A percentile compares a stretch with the other conserved stretches of the same genome.
phyloP scores from a whole-genome alignment of 2,329 filamentous ascomycete species.

The Venturiaceae sp. region DNA sequence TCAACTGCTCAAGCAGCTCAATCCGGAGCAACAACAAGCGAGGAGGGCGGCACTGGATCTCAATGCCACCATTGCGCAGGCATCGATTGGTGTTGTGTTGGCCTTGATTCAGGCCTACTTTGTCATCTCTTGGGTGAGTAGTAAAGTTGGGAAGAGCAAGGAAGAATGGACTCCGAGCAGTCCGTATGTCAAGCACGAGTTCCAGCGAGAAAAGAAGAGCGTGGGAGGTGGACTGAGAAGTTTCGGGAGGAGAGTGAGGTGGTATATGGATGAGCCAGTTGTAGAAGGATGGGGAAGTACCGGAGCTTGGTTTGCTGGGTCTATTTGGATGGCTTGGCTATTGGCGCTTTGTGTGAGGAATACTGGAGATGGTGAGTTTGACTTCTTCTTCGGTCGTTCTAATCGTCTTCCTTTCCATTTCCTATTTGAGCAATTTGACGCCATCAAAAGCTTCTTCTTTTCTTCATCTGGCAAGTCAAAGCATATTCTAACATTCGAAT shows the following conservation, averaged over 20 bases:
- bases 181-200: slow-evolving; percentile 25
- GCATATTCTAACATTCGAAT: neutral
- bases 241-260: slow-evolving; percentile 26
- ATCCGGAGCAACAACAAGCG: slow-evolving; percentile 19
- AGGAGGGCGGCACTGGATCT: slow-evolving; percentile 44
- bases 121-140: slow-evolving; percentile 21
- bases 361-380: slow-evolving; percentile 42
- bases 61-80: slow-evolving; percentile 46
- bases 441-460: neutral
- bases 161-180: slow-evolving; percentile 23
- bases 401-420: neutral
- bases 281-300: slow-evolving; percentile 38
- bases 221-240: slow-evolving; percentile 17
- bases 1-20: slow-evolving; percentile 7
- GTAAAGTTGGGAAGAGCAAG: neutral
- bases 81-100: slow-evolving; percentile 39
- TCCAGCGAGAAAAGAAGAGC: slow-evolving; percentile 10
- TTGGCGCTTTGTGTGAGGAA: slow-evolving; percentile 38
- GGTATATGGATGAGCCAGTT: slow-evolving; percentile 33
- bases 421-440: neutral
- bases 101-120: slow-evolving; percentile 31
- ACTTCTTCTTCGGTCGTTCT: neutral
- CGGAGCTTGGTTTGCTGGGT: slow-evolving; percentile 37
- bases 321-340: slow-evolving; percentile 43
- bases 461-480: no score